Percentiles rank a stretch among this genome's conserved stretches.
Conservation (phyloP, 1,284 basidiomycete genomes). For the Marasmius oreades region DNA sequence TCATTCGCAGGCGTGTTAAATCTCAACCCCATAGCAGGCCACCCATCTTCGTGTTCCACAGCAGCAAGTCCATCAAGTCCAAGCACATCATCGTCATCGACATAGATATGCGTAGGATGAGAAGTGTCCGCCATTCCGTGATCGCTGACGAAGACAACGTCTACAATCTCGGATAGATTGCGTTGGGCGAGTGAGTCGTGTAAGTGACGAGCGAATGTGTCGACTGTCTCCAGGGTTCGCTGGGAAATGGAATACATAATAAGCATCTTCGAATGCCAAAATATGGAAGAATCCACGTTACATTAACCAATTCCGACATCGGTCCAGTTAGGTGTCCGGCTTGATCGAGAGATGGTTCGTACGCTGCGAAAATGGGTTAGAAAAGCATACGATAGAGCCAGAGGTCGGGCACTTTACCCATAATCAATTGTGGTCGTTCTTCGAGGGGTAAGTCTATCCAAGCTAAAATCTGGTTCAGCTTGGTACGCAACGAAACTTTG, state of each 20-base stretch:
- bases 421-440: constrained; percentile 72
- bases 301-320: constrained; percentile 67
- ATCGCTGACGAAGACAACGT: constrained; percentile 88
- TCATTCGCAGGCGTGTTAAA: constrained; percentile 61
- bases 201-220: constrained; percentile 72
- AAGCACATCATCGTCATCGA: constrained; percentile 87
- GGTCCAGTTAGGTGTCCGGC: constrained; percentile 81
- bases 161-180: constrained; percentile 79
- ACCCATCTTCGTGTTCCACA: constrained; percentile 78
- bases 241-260: constrained; percentile 22
- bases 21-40: constrained; percentile 83
- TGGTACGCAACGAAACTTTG: constrained; percentile 58
- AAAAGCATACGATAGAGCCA: not conserved
- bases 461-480: constrained; percentile 67
- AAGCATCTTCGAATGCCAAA: too few relatives aligned
- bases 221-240: constrained; percentile 68
- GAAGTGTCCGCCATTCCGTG: constrained; percentile 92
- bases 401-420: constrained; percentile 45
- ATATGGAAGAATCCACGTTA: constrained; percentile 30
- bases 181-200: constrained; percentile 61
- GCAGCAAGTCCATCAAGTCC: constrained; percentile 57
- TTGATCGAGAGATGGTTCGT: constrained; percentile 77
- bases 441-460: constrained; percentile 78
- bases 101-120: constrained; percentile 69
- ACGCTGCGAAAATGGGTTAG: constrained; percentile 41